Evolutionary conservation across 1,284 basidiomycete species (phyloP).

Genomic region (Apiotrichum laibachii): DNA sequence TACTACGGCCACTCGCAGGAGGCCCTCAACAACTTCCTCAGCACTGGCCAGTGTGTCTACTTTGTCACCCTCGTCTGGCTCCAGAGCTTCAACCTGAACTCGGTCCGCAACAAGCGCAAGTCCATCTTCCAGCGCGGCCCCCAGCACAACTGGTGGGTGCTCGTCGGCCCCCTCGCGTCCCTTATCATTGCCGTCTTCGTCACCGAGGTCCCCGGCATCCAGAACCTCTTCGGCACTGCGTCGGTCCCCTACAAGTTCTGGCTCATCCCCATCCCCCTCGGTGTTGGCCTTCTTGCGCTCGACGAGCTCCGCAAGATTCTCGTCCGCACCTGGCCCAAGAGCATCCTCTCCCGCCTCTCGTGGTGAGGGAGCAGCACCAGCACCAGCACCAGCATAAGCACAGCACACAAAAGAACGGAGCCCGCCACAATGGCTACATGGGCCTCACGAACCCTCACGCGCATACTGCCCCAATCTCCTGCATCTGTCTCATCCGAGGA

Average conservation of each 20-base stretch:
- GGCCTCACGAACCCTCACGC: no score
- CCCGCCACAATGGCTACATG: no score
- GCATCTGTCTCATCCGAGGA: no score
- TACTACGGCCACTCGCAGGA: constrained; percentile 44
- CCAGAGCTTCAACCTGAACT: constrained; percentile 62
- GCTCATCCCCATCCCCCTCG: constrained; percentile 55
- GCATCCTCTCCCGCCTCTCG: background rate
- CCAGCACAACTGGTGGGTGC: constrained; percentile 52
- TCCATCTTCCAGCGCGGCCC: constrained; percentile 55
- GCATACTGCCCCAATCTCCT: no score
- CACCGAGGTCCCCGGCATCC: constrained; percentile 59
- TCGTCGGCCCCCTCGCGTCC: constrained; percentile 56
- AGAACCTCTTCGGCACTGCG: constrained; percentile 58
- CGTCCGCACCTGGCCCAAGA: constrained; percentile 32
- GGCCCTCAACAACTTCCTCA: constrained; percentile 51
- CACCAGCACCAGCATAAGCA: no score
- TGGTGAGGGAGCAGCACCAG: background rate
- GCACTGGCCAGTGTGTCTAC: constrained; percentile 55
- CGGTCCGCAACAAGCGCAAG: constrained; percentile 57
- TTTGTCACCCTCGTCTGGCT: constrained; percentile 66
- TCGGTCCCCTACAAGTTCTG: constrained; percentile 57
- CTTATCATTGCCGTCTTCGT: constrained; percentile 59
- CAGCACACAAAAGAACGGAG: no score
- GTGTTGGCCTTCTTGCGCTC: constrained; percentile 37
- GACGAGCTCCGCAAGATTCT: constrained; percentile 53